These are phyloP conservation scores for Lentithecium fluviatile DNA, from an alignment of 495 filamentous ascomycete species.

Conservation along the genomic window DNA sequence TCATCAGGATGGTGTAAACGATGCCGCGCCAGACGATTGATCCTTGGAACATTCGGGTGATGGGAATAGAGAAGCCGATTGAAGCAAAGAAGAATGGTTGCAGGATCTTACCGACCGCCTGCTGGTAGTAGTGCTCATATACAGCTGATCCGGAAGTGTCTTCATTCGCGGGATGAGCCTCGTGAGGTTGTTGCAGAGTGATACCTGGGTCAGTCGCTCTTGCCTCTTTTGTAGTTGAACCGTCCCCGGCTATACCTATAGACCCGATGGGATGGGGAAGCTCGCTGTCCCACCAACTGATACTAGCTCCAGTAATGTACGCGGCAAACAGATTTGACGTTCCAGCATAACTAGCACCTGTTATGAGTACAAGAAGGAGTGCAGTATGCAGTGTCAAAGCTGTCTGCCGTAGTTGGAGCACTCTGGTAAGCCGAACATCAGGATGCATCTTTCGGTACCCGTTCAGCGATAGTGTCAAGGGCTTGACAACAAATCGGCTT, in stretches of 20 bases:
- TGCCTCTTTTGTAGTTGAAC: too few relatives aligned
- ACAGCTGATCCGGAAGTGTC: constrained; percentile 42
- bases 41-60: constrained; percentile 65
- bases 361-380: constrained; percentile 55
- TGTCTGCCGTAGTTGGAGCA: constrained; percentile 33
- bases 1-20: constrained; percentile 70
- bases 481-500: constrained; percentile 49
- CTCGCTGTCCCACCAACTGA: constrained; percentile 55
- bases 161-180: neutral
- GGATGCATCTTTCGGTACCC: constrained; percentile 7
- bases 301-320: constrained; percentile 62
- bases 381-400: constrained; percentile 46
- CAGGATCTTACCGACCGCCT: constrained; percentile 55
- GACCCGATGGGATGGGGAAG: constrained; percentile 32
- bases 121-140: constrained; percentile 58
- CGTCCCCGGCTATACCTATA: too few relatives aligned
- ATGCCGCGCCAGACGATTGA: constrained; percentile 68
- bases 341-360: constrained; percentile 60
- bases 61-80: constrained; percentile 77
- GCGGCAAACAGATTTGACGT: constrained; percentile 70
- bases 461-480: constrained; percentile 38
- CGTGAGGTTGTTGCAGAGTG: neutral
- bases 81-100: constrained; percentile 79
- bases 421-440: constrained; percentile 8
- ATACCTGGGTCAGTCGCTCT: too few relatives aligned